These are phyloP conservation scores for Blastomyces emzantsi DNA, from an alignment of 2,329 filamentous ascomycete species.

Conservation along the genomic window DNA sequence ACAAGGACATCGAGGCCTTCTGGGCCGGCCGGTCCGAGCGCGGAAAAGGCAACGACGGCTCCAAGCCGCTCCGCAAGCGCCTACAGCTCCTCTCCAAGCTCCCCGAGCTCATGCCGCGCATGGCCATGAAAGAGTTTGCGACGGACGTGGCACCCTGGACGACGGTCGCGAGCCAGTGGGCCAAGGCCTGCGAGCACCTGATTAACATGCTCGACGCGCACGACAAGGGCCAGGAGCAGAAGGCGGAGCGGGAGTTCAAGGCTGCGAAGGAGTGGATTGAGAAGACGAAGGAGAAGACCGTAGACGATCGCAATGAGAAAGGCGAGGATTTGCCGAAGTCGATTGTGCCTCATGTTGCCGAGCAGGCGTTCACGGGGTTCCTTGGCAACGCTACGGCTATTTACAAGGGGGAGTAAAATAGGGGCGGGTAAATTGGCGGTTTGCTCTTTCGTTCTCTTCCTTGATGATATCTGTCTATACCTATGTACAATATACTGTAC, in stretches of 20 bases:
- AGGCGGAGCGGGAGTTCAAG: constrained; percentile 17
- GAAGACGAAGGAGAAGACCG: background rate
- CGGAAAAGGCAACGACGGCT: background rate
- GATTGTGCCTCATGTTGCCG: constrained; percentile 5
- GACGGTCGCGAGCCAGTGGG: constrained; percentile 18
- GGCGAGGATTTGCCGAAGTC: constrained; percentile 11
- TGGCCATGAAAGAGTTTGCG: background rate
- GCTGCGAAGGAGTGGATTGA: constrained; percentile 15
- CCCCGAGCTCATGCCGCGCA: background rate
- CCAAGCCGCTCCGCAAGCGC: background rate
- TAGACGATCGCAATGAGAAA: background rate
- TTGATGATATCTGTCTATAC: background rate
- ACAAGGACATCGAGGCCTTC: constrained; percentile 17
- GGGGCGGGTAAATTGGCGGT: background rate
- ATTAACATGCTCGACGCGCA: constrained; percentile 17
- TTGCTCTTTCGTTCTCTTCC: background rate
- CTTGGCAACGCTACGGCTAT: constrained; percentile 8
- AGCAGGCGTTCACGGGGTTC: constrained; percentile 7
- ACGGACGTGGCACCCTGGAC: constrained; percentile 18
- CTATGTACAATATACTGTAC: background rate
- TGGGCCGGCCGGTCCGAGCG: constrained; percentile 12
- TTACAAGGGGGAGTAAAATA: constrained; percentile 6
- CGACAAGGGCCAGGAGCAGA: constrained; percentile 14
- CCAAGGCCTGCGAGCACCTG: constrained; percentile 17
- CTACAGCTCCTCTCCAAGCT: background rate